phyloP scores from a whole-genome alignment of 768 basidiomycete species.

The Amanita rimosa region DNA sequence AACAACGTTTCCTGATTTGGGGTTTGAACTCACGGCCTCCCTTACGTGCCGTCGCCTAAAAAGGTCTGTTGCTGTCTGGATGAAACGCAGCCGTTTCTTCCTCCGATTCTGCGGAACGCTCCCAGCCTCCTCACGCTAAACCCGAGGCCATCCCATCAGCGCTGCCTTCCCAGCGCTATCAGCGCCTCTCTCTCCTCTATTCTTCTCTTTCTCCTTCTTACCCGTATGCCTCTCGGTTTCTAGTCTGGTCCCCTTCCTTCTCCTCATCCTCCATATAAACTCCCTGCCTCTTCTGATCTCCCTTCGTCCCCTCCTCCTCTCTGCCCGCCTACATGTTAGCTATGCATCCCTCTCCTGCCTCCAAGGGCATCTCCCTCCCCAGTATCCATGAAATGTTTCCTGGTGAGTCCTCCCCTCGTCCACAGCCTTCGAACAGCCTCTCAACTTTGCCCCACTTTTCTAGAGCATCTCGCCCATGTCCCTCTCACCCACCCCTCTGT shows the following conservation, averaged over 20 bases:
- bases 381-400: slow-evolving; percentile 48
- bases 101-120: slow-evolving; percentile 8
- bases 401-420: slow-evolving; percentile 18
- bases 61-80: slow-evolving; percentile 4
- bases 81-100: slow-evolving; percentile 12
- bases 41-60: slow-evolving; percentile 11
- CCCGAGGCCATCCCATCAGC: slow-evolving; percentile 4
- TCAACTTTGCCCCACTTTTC: neutral
- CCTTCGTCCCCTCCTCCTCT: neutral
- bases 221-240: slow-evolving; percentile 3
- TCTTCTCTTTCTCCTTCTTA: neutral
- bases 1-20: slow-evolving; percentile 12
- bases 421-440: neutral
- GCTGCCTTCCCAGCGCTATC: neutral
- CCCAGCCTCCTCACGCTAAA: slow-evolving; percentile 2
- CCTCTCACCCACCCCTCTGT: neutral
- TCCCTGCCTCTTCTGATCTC: neutral
- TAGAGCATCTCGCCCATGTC: slow-evolving; percentile 12
- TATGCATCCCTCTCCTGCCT: neutral
- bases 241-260: neutral
- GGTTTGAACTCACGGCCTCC: slow-evolving; percentile 14
- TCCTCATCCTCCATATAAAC: neutral
- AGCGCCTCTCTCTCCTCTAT: neutral
- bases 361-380: slow-evolving; percentile 23
- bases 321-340: slow-evolving; percentile 1